Conservation (phyloP, 371 early-diverging fungal genomes). For the Rhizopus microsporus region DNA sequence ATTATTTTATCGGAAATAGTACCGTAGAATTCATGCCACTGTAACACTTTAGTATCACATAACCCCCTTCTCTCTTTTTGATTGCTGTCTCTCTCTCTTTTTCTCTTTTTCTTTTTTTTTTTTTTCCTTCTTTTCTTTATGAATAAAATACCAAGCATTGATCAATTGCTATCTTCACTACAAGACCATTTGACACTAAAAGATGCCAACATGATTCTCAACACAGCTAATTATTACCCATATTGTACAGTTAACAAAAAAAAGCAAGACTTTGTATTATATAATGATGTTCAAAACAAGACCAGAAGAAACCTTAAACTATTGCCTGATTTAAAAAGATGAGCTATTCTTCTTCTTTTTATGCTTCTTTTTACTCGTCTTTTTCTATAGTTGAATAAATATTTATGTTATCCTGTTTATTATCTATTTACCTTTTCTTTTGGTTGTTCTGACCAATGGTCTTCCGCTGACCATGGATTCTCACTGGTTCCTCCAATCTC, state of each 20-base stretch:
- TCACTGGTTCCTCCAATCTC: conserved; percentile 29
- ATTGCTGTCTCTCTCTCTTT: not conserved
- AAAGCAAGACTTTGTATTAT: conserved; percentile 5
- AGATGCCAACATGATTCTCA: conserved; percentile 1
- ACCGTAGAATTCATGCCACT: not conserved
- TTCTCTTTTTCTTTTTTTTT: not conserved
- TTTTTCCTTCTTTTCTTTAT: not conserved
- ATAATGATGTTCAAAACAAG: conserved; percentile 1
- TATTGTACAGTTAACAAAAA: not conserved
- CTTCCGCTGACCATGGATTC: conserved; percentile 29
- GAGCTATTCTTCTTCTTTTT: conserved; percentile 6
- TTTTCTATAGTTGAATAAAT: not conserved
- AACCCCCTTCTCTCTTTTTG: not conserved
- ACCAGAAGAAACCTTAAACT: conserved; percentile 1
- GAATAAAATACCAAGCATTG: conserved; percentile 3
- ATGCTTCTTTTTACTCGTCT: conserved; percentile 8
- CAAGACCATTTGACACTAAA: conserved; percentile 7
- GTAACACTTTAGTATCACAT: not conserved
- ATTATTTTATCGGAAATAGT: too few relatives aligned
- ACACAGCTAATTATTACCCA: not conserved
- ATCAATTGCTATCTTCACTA: conserved; percentile 1
- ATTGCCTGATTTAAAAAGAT: conserved; percentile 1
- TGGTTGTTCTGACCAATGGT: not conserved
- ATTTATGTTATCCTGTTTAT: not conserved
- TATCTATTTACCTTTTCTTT: not conserved